Base-by-base conservation (phyloP, 2,329 filamentous ascomycete species). In the Sporothrix brunneoviolacea region DNA sequence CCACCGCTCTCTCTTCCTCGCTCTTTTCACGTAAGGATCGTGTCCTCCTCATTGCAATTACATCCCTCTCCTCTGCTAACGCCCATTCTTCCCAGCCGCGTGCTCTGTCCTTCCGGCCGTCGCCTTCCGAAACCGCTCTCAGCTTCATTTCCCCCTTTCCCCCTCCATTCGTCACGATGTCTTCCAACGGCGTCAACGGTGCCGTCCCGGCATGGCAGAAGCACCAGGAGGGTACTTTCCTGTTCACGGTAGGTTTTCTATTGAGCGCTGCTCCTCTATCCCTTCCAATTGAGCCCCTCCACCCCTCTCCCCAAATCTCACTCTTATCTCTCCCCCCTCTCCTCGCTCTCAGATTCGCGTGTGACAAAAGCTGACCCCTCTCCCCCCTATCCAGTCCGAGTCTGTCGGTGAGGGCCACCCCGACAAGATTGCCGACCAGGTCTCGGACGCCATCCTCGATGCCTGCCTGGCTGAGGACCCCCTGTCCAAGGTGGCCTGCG, bases 381-480 rank as follows among this genome's bases (percentile, higher is more conserved):
- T 24, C 28, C 8, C 5, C 24, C 24, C 24, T 10, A 5, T 10
- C 6, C 56, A 84, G 80, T 93, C 87, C 70, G 88, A 93, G 74
- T 91, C 87, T 52, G 88, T 91, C 65, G 88, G 87, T 68, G 88
- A 91, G 75, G 87, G 88, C 61, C 90, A 95, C 76, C 88, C 90
- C 65, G 90, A 95, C 74, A 95, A 95, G 86, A 95, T 95, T 69
- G 88, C 87, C 71, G 93, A 98, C 71, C 93, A 98, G 79, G 88
- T 97, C 67, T 97, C 91, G 57, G 93, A 98, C 77, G 91, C 93
- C 64, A 82, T 98, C 66, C 91, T 98, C 77, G 93, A 98, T 80
- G 93, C 93, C 75, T 97, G 93, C 77, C 79, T 98, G 67, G 78
- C 79, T 57, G 86, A 93, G 73, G 93, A 98, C 71, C 91, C 91